A percentile compares a stretch with the other conserved stretches of the same genome.
Conservation (phyloP, 495 filamentous ascomycete species). For the Achaetomiella virescens region DNA sequence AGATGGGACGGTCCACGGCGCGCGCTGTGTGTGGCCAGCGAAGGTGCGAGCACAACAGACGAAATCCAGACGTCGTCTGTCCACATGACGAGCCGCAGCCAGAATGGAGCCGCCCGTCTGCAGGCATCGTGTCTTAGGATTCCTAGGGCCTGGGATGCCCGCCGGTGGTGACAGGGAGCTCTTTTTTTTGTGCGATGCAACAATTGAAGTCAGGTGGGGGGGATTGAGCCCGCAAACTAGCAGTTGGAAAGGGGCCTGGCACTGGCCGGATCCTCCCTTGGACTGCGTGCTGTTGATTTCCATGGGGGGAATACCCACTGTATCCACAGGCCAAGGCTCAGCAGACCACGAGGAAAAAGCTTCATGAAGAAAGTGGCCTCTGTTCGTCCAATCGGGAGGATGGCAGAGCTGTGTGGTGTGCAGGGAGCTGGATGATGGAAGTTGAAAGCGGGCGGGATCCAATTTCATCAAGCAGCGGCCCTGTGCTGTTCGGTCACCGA, state of each 20-base stretch:
- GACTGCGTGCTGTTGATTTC: neutral
- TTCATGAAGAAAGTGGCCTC: neutral
- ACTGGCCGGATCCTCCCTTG: conserved; percentile 8
- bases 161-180: conserved; percentile 14
- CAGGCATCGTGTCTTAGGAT: conserved; percentile 11
- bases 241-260: conserved; percentile 9
- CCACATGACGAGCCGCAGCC: conserved; percentile 19
- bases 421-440: neutral
- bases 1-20: neutral
- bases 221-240: neutral
- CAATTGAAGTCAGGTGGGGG: conserved; percentile 7
- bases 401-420: neutral
- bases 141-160: conserved; percentile 5
- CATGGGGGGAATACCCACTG: conserved; percentile 11
- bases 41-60: neutral
- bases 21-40: neutral
- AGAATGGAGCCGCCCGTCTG: conserved; percentile 16
- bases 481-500: conserved; percentile 8
- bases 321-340: conserved; percentile 7
- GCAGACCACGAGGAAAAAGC: conserved; percentile 7
- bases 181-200: conserved; percentile 12
- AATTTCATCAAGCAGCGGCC: neutral
- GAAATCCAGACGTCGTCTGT: neutral
- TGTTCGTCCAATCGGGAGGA: conserved; percentile 12
- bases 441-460: neutral